Evolutionary conservation across 805 yeast genomes (phyloP).

Genomic region (Candida ulmi): DNA sequence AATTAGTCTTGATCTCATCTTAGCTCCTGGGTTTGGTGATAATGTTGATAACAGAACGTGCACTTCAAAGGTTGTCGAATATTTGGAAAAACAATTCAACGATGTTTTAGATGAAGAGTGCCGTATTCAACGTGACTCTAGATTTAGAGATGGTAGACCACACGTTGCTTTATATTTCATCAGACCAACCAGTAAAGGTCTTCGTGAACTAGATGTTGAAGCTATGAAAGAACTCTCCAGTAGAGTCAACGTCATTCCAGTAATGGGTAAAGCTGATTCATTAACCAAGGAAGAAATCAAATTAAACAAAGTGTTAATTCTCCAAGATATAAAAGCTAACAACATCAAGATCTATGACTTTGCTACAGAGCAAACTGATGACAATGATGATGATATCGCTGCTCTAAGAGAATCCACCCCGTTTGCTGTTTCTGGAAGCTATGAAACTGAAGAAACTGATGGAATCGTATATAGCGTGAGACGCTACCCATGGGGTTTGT

Average conservation of each 20-base stretch:
- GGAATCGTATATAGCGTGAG: conserved; percentile 41
- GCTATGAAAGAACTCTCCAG: conserved; percentile 64
- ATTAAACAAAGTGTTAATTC: conserved; percentile 46
- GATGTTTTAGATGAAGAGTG: conserved; percentile 69
- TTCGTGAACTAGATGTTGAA: conserved; percentile 66
- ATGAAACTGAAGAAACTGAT: conserved; percentile 27
- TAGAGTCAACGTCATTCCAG: conserved; percentile 79
- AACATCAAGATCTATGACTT: conserved; percentile 69
- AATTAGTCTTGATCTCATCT: conserved; percentile 51
- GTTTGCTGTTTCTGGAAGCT: conserved; percentile 61
- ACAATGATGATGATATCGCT: conserved; percentile 24
- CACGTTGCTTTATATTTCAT: conserved; percentile 78
- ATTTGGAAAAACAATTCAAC: conserved; percentile 68
- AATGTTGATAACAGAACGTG: conserved; percentile 58
- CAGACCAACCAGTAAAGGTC: conserved; percentile 59
- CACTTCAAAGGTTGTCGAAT: conserved; percentile 44
- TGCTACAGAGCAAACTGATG: conserved; percentile 58
- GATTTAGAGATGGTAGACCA: conserved; percentile 66
- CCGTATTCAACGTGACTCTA: conserved; percentile 66
- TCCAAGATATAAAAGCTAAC: conserved; percentile 50
- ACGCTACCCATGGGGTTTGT: conserved; percentile 64
- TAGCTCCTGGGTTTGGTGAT: conserved; percentile 78
- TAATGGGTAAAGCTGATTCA: conserved; percentile 76
- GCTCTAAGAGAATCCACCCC: conserved; percentile 47
- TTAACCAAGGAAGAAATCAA: conserved; percentile 60